Evolutionary conservation across 148 eudicot species (phyloP).

Genomic region (Amaranthus palmeri): DNA sequence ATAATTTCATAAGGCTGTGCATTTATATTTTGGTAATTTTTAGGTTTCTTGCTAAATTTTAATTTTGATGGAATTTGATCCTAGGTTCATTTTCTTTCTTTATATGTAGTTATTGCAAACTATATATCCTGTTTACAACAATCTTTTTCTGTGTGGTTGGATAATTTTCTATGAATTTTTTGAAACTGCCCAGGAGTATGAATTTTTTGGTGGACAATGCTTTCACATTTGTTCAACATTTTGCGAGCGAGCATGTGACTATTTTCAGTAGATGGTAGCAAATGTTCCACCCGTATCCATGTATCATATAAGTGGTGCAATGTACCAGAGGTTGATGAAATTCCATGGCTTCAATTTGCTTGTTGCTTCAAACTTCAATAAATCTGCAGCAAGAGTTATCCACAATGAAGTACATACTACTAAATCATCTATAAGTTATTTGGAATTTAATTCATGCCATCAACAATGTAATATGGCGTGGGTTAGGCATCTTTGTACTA

Average conservation of each 20-base stretch:
- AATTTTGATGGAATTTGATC: too few relatives aligned
- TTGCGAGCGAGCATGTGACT: background rate
- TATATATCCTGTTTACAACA: too few relatives aligned
- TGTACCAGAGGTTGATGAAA: slow-evolving; percentile 15
- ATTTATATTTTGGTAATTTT: too few relatives aligned
- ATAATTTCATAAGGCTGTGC: too few relatives aligned
- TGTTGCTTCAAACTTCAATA: slow-evolving; percentile 14
- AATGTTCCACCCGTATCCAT: slow-evolving; percentile 1
- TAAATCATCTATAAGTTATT: slow-evolving; percentile 9
- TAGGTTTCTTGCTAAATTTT: too few relatives aligned
- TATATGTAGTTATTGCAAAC: too few relatives aligned
- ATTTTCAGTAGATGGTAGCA: background rate
- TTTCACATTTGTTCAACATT: background rate
- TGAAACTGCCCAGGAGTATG: too few relatives aligned
- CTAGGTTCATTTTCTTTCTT: too few relatives aligned
- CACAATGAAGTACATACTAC: slow-evolving; percentile 7
- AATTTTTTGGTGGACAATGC: too few relatives aligned
- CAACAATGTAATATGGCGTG: background rate
- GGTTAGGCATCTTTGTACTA: slow-evolving; percentile 21
- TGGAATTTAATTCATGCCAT: background rate
- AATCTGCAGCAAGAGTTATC: slow-evolving; percentile 17
- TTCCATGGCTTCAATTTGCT: slow-evolving; percentile 12
- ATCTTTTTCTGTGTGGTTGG: too few relatives aligned
- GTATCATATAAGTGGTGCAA: slow-evolving; percentile 6
- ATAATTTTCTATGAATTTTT: too few relatives aligned